Evolutionary conservation across 352 stramenopile species (phyloP).

Genomic region (Phytophthora sp.): DNA sequence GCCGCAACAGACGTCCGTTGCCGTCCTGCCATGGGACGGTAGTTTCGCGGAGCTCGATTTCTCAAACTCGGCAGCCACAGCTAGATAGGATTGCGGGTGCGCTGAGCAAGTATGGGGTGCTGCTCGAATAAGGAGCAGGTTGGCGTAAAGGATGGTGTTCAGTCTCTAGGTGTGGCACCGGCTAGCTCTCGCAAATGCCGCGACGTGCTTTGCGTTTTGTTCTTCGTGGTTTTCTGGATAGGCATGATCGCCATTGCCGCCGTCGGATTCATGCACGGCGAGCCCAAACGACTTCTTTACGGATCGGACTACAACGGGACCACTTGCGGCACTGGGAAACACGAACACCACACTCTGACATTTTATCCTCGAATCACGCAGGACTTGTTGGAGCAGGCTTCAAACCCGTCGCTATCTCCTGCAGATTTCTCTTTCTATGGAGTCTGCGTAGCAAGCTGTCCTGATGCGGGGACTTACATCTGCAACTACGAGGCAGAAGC

Average conservation of each 20-base stretch:
- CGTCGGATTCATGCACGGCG: slow-evolving; percentile 63
- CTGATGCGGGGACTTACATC: slow-evolving; percentile 54
- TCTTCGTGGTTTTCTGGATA: slow-evolving; percentile 81
- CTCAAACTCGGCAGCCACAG: slow-evolving; percentile 2
- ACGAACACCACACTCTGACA: slow-evolving; percentile 40
- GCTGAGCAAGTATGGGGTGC: slow-evolving; percentile 59
- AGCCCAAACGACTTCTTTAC: slow-evolving; percentile 74
- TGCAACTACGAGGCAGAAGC: slow-evolving; percentile 81
- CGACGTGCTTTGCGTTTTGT: slow-evolving; percentile 65
- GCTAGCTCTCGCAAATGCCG: slow-evolving; percentile 65
- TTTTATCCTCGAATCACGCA: slow-evolving; percentile 84
- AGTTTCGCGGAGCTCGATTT: slow-evolving; percentile 7
- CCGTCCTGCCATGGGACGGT: slow-evolving; percentile 2
- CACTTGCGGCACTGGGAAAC: slow-evolving; percentile 62
- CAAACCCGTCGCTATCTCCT: slow-evolving; percentile 46
- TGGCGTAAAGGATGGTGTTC: slow-evolving; percentile 29
- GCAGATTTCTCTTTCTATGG: slow-evolving; percentile 71
- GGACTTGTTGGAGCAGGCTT: slow-evolving; percentile 68
- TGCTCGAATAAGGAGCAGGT: slow-evolving; percentile 65
- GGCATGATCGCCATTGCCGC: slow-evolving; percentile 69
- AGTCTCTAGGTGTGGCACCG: slow-evolving; percentile 54
- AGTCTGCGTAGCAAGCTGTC: slow-evolving; percentile 67
- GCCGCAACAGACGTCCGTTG: slow-evolving; percentile 1
- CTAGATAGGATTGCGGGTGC: neutral
- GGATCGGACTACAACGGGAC: slow-evolving; percentile 79